Evolutionary conservation across 306 rosid genomes (phyloP), one percentile per base, ranked within the genome.

Genomic region (Cyamopsis tetragonoloba): DNA sequence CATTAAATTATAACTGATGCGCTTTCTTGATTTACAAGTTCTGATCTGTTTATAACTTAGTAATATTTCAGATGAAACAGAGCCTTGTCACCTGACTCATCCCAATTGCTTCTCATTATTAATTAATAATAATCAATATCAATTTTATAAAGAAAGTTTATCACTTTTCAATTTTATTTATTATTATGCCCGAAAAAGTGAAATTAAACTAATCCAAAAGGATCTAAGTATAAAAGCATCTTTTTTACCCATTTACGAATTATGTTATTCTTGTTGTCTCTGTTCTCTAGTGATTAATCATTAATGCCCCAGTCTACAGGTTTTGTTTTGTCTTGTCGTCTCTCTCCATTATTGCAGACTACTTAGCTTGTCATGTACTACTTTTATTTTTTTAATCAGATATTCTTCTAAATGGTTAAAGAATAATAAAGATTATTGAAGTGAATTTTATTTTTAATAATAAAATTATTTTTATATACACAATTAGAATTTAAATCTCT

Each of bases 11-110:
- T 24, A 43, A 3, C 66, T 53, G 19, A 62, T 43, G 38, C 3
- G 15, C 30, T 64, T 60, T 43, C 71, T 66, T 72, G 38, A 58
- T 23, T 32, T 5, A 20, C 51, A 77, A 64, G 81, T 55, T 63
- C 11, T 55, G 81, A 44, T 63, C 11, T 55, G 24, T 55, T 34
- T 41, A 1, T 49, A 11, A 31, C 37, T 10, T 5, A 15, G 2
- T 26, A 1, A 13, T 42, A 26, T 34, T 34, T 46, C 43, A 10
- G 53, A 62, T 43, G 60, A 41, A 30, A 53, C 19, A 58, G 73
- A 50, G 53, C 32, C 64, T 15, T 32, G 61, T 65, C 60, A 26
- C 44, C 62, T 55, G 63, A 23, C 68, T 60, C 66, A 3, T 68
- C 62, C 73, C 44, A 62, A 7, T 68, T 62, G 51, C 24, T 28